Percentiles rank a stretch among this genome's conserved stretches.
Conservation (phyloP, 169 alveolate genomes). For the Plasmodium gaboni region DNA sequence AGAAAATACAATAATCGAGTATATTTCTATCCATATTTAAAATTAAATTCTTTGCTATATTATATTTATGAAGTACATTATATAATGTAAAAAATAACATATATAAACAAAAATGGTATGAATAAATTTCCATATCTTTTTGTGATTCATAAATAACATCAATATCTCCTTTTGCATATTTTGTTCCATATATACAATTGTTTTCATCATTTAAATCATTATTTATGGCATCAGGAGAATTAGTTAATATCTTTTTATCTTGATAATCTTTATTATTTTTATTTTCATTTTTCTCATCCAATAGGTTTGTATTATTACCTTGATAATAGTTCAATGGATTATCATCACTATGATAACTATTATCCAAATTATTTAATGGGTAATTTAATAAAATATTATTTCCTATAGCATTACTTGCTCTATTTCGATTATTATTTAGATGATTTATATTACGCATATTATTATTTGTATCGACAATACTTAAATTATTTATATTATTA, state of each 20-base stretch:
- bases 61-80: slow-evolving; percentile 54
- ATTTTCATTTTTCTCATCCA: slow-evolving; percentile 36
- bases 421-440: slow-evolving; percentile 4
- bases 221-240: not conserved
- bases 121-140: slow-evolving; percentile 74
- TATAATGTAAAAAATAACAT: slow-evolving; percentile 69
- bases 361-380: slow-evolving; percentile 35
- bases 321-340: slow-evolving; percentile 14
- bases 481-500: not conserved
- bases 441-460: not conserved
- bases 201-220: slow-evolving; percentile 19
- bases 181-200: slow-evolving; percentile 16
- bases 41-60: slow-evolving; percentile 65
- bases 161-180: slow-evolving; percentile 65
- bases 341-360: slow-evolving; percentile 69
- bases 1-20: slow-evolving; percentile 71
- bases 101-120: slow-evolving; percentile 69
- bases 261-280: slow-evolving; percentile 5
- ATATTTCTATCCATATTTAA: slow-evolving; percentile 75
- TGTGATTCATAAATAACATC: slow-evolving; percentile 69
- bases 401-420: not conserved
- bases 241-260: not conserved
- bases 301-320: not conserved
- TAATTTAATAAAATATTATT: slow-evolving; percentile 8
- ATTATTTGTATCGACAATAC: not conserved